A percentile compares a stretch with the other conserved stretches of the same genome.
Conservation (phyloP, 108 stramenopile species). For the Fistulifera solaris region DNA sequence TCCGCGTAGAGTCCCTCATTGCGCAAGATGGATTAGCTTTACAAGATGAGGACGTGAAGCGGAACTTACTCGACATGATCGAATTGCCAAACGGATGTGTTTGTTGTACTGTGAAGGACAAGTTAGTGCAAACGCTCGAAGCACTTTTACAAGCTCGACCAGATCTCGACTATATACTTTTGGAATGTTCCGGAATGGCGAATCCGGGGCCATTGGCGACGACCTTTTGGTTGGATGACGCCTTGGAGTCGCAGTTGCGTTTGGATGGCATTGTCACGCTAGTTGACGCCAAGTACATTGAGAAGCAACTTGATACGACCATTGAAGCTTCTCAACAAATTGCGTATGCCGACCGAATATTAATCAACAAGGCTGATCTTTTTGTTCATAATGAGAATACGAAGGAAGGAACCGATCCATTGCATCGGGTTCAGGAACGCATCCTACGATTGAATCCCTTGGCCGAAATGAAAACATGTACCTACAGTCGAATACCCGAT, state of each 20-base stretch:
- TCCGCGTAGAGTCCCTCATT: conserved; percentile 68
- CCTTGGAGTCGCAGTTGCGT: conserved; percentile 54
- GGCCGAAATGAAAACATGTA: conserved; percentile 57
- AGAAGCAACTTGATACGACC: conserved; percentile 42
- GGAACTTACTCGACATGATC: conserved; percentile 49
- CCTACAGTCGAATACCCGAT: conserved; percentile 72
- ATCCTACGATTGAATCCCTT: conserved; percentile 81
- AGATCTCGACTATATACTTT: conserved; percentile 82
- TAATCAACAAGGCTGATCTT: conserved; percentile 82
- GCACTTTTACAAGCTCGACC: conserved; percentile 42
- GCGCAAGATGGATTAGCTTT: conserved; percentile 46
- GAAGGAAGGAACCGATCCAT: conserved; percentile 10
- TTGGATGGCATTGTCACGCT: conserved; percentile 80
- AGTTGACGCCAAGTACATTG: conserved; percentile 63
- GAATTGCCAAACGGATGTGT: conserved; percentile 87
- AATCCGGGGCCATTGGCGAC: conserved; percentile 85
- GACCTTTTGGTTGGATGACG: conserved; percentile 86
- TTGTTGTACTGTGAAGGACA: conserved; percentile 89
- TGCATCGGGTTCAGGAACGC: conserved; percentile 18
- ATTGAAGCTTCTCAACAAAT: conserved; percentile 87
- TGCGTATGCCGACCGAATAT: conserved; percentile 80
- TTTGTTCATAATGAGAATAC: too few species aligned
- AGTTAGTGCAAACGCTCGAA: conserved; percentile 66
- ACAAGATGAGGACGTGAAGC: conserved; percentile 6
- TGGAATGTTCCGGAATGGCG: conserved; percentile 84